Evolutionary conservation across 306 rosid genomes (phyloP).

Genomic region (Vigna nakashimae): DNA sequence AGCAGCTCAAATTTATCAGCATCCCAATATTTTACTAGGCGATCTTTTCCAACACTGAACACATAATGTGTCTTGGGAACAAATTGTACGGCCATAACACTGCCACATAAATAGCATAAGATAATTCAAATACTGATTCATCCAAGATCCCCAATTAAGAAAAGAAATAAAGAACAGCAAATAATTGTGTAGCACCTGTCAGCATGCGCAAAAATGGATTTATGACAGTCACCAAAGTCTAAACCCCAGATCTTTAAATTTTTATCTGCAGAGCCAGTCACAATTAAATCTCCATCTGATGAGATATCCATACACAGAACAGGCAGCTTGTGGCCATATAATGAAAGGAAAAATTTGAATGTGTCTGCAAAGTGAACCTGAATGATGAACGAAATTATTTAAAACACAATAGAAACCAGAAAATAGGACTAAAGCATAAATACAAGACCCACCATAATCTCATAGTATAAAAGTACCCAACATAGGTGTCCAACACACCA

Average conservation of each 20-base stretch:
- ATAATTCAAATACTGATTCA: constrained; percentile 28
- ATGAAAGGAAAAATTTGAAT: constrained; percentile 78
- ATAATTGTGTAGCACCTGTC: constrained; percentile 67
- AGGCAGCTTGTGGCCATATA: constrained; percentile 94
- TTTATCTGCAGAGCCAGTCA: constrained; percentile 96
- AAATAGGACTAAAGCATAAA: constrained; percentile 25
- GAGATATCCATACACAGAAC: constrained; percentile 97
- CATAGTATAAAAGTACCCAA: constrained; percentile 3
- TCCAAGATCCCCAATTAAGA: constrained; percentile 13
- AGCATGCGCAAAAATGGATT: constrained; percentile 89
- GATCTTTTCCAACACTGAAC: constrained; percentile 92
- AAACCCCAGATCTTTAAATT: constrained; percentile 97
- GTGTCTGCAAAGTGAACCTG: constrained; percentile 86
- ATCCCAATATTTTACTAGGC: constrained; percentile 89
- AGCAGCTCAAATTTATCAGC: constrained; percentile 95
- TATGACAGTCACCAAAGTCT: constrained; percentile 96
- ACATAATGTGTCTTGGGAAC: constrained; percentile 86
- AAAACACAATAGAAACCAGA: constrained; percentile 16
- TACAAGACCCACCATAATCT: background rate
- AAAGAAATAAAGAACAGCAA: constrained; percentile 25
- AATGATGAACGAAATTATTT: constrained; percentile 37
- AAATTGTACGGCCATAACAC: constrained; percentile 89
- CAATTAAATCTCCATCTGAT: constrained; percentile 90
- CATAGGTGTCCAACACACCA: constrained; percentile 17
- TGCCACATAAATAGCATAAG: constrained; percentile 54